Evolutionary conservation across 2,329 filamentous ascomycete species (phyloP), one percentile per base, ranked within the genome.

Genomic region (Ampelomyces quisqualis): DNA sequence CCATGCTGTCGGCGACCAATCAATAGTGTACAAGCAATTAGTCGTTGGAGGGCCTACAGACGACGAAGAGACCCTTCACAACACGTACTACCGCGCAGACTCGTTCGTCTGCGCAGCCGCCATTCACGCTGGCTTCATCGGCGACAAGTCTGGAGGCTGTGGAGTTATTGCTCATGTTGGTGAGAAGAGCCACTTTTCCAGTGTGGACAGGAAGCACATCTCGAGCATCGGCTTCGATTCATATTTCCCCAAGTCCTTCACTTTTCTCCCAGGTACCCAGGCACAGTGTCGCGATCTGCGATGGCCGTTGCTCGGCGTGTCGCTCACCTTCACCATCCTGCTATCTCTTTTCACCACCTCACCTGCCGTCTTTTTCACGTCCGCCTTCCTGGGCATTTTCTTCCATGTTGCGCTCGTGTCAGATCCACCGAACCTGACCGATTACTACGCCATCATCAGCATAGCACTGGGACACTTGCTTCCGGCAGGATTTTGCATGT

Each of bases 371-470:
- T 93, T 97, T 70, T 96, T 94, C 76, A 89, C 88, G 66, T 84
- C 83, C 34, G 77, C 82, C 23, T 97, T 96, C 56, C 76, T 84
- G 37, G 86, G 85, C 56, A 74, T 95, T 24, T 97, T 95, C 70
- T 88, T 87, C 73, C 90, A 95, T 50, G 87, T 95, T 11, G 90
- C 88, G 5, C 78, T 97, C 55, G 91, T 89, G 7, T 90, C 89
- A 1, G 91, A 98, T 62, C 86, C 90, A 2, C 91, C 93, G 0
- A 77, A 77, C 17, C 77, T 85, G 45, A 74, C 75, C 1, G 77
- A 83, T 26, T 80, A 90, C 39, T 76, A 86, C 13, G 80, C 78
- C 7, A 77, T 96, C 3, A 76, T 96, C 47, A 91, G 88, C 32
- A 80, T 85, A 35, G 78, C 93, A 3, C 66, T 94, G 18, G 89